phyloP scores from a whole-genome alignment of 2,329 filamentous ascomycete genomes.

The Neofusicoccum cordaticola region DNA sequence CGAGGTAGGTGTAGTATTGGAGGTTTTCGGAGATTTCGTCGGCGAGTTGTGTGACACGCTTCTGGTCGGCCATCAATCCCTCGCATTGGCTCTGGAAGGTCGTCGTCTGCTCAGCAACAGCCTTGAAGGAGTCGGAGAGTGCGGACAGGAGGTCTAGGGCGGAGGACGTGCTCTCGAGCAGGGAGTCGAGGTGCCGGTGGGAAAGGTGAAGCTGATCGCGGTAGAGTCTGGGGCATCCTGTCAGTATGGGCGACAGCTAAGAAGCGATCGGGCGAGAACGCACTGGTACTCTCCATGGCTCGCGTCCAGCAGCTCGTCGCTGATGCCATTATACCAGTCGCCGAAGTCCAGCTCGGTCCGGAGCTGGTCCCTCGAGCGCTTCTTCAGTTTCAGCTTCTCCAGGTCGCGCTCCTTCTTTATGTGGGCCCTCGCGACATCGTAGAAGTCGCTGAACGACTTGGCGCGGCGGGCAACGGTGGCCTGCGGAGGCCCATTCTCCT shows the following conservation, averaged over 20 bases:
- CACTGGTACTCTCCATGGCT: conserved; percentile 85
- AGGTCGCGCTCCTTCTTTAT: conserved; percentile 50
- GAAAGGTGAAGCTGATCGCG: conserved; percentile 77
- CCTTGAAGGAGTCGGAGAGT: conserved; percentile 80
- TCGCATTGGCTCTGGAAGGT: conserved; percentile 92
- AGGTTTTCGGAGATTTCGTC: conserved; percentile 84
- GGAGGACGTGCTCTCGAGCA: conserved; percentile 73
- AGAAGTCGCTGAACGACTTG: conserved; percentile 77
- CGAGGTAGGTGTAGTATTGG: conserved; percentile 92
- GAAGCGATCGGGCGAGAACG: conserved; percentile 28
- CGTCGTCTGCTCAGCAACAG: conserved; percentile 87
- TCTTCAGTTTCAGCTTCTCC: conserved; percentile 42
- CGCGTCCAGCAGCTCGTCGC: conserved; percentile 70
- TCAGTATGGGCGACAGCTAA: neutral
- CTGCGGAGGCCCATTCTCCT: conserved; percentile 61
- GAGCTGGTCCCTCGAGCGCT: conserved; percentile 42
- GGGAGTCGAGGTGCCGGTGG: conserved; percentile 74
- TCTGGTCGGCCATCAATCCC: conserved; percentile 78
- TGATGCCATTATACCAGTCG: conserved; percentile 57
- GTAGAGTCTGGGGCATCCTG: conserved; percentile 60
- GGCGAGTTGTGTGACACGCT: conserved; percentile 72
- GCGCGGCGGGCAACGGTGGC: conserved; percentile 64
- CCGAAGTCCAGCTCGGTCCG: conserved; percentile 60
- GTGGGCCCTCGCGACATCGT: conserved; percentile 60
- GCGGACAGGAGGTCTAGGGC: conserved; percentile 73